phyloP scores from a whole-genome alignment of 2,329 filamentous ascomycete species.

The Epichloe coenophiala region DNA sequence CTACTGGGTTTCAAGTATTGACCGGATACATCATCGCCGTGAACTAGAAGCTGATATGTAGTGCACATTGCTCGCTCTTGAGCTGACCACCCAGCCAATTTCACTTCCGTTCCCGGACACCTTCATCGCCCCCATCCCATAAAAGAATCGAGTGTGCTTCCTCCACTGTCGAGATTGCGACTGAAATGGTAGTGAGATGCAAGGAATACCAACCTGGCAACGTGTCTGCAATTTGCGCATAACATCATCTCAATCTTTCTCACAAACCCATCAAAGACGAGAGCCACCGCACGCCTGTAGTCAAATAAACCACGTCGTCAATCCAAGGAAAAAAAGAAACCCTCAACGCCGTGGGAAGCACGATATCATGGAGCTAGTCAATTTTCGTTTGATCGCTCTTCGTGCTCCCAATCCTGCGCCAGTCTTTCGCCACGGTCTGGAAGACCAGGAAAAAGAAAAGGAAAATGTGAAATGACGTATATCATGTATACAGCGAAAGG shows the following conservation, averaged over 20 bases:
- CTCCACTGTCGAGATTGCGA: neutral
- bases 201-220: conserved; percentile 10
- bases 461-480: neutral
- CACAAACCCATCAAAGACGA: neutral
- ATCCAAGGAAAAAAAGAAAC: conserved; percentile 2
- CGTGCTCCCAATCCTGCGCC: neutral
- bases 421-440: neutral
- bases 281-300: neutral
- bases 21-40: conserved; percentile 10
- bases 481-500: neutral
- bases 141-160: neutral
- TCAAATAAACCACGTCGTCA: neutral
- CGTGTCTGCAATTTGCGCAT: conserved; percentile 1
- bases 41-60: conserved; percentile 6
- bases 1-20: neutral
- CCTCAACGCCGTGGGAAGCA: conserved; percentile 4
- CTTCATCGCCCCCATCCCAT: neutral
- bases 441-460: neutral
- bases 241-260: neutral
- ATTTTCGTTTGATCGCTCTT: no score
- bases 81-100: neutral
- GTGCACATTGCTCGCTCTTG: conserved; percentile 5
- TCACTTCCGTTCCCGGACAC: neutral
- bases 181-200: neutral
- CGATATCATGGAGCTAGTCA: conserved; percentile 10